Evolutionary conservation across 306 rosid species (phyloP).

Genomic region (Castanospermum australe): DNA sequence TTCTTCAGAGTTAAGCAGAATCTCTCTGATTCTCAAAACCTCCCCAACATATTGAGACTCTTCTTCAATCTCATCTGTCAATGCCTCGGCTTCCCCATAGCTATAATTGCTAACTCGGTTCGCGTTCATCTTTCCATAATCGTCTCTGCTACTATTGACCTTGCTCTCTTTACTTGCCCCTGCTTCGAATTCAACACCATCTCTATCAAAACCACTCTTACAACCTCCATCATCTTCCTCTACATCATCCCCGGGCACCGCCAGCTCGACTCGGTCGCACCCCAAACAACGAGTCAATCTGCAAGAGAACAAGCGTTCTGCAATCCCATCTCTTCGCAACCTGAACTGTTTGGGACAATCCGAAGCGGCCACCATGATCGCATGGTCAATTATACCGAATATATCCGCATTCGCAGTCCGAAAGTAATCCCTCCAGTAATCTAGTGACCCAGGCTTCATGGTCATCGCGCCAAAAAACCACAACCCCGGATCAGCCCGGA

Average conservation of each 20-base stretch:
- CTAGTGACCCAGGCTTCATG: conserved; percentile 71
- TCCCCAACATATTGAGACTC: conserved; percentile 62
- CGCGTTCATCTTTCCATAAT: conserved; percentile 43
- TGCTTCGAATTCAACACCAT: conserved; percentile 44
- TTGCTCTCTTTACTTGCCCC: conserved; percentile 93
- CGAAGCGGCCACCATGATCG: conserved; percentile 83
- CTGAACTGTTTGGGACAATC: conserved; percentile 85
- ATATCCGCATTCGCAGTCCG: conserved; percentile 65
- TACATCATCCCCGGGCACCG: conserved; percentile 36
- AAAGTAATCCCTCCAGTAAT: conserved; percentile 84
- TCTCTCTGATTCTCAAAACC: conserved; percentile 72
- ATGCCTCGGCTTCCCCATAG: conserved; percentile 86
- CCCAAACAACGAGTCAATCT: conserved; percentile 61
- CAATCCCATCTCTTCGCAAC: conserved; percentile 72
- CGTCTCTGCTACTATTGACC: conserved; percentile 52
- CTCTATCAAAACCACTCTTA: conserved; percentile 44
- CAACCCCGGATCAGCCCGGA: background rate
- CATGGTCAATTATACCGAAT: conserved; percentile 77
- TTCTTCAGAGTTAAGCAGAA: conserved; percentile 41
- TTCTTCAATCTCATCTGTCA: conserved; percentile 85
- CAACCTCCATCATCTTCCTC: conserved; percentile 29
- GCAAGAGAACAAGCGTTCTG: conserved; percentile 65
- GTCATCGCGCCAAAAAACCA: conserved; percentile 22
- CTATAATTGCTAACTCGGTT: conserved; percentile 58
- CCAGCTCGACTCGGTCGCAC: conserved; percentile 62